Evolutionary conservation across 805 yeast genomes (phyloP).

Genomic region (Pichia eremophila): DNA sequence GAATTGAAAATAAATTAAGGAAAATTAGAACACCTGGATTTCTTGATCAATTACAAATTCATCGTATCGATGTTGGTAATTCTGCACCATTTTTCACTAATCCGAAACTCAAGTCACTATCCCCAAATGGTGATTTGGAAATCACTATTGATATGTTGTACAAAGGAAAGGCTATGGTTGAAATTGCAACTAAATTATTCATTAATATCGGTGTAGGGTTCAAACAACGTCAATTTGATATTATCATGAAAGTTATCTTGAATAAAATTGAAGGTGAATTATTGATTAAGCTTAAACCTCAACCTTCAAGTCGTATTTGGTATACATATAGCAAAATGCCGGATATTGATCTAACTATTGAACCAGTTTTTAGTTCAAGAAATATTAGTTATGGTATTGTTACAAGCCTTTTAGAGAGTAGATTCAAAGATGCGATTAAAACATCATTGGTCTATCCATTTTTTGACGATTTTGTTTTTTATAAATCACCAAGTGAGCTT

Average conservation of each 20-base stretch:
- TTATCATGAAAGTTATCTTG: conserved; percentile 61
- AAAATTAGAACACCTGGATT: conserved; percentile 83
- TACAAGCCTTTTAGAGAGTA: conserved; percentile 70
- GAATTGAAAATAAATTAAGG: conserved; percentile 61
- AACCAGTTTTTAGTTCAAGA: conserved; percentile 85
- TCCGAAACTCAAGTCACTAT: conserved; percentile 57
- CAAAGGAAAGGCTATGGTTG: conserved; percentile 65
- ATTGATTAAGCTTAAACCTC: conserved; percentile 64
- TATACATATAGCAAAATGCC: conserved; percentile 81
- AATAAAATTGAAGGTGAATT: conserved; percentile 67
- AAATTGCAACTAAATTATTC: conserved; percentile 71
- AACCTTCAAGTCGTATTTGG: conserved; percentile 90
- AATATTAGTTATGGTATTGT: conserved; percentile 70
- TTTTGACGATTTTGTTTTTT: conserved; percentile 81
- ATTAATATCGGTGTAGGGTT: conserved; percentile 69
- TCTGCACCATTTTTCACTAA: conserved; percentile 73
- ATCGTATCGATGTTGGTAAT: conserved; percentile 63
- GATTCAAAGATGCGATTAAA: conserved; percentile 66
- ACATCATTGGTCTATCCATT: conserved; percentile 78
- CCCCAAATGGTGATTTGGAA: conserved; percentile 71
- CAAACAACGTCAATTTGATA: conserved; percentile 61
- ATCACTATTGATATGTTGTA: conserved; percentile 57
- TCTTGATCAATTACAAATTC: conserved; percentile 71
- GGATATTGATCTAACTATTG: conserved; percentile 60
- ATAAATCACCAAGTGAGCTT: conserved; percentile 52